Conservation (phyloP, 441 rosid genomes). For the Arabidopsis lyrata region DNA sequence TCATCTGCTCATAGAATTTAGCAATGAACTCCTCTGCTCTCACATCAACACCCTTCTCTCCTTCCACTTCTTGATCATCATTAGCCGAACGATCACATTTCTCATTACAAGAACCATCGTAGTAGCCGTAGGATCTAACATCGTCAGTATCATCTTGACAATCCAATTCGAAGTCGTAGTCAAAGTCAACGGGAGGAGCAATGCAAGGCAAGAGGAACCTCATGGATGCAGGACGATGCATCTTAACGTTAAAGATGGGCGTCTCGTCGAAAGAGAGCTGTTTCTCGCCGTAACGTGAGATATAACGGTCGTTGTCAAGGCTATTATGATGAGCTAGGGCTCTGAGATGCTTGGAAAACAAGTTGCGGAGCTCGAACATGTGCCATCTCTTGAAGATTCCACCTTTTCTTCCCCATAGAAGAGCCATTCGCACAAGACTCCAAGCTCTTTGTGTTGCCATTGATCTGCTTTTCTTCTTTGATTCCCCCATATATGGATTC, state of each 20-base stretch:
- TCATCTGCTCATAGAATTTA: constrained; percentile 71
- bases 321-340: constrained; percentile 45
- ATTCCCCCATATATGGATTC: constrained; percentile 27
- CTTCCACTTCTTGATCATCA: constrained; percentile 51
- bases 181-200: constrained; percentile 61
- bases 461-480: constrained; percentile 48
- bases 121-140: constrained; percentile 32
- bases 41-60: constrained; percentile 71
- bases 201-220: constrained; percentile 81
- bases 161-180: constrained; percentile 53
- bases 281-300: constrained; percentile 58
- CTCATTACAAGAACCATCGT: constrained; percentile 37
- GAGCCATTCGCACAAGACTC: constrained; percentile 65
- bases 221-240: constrained; percentile 79
- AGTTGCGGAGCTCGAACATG: constrained; percentile 57
- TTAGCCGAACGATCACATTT: constrained; percentile 21
- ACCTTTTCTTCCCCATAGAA: constrained; percentile 82
- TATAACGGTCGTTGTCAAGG: constrained; percentile 27
- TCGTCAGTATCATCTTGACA: constrained; percentile 26
- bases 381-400: constrained; percentile 63
- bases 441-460: constrained; percentile 52
- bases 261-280: constrained; percentile 89
- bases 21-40: constrained; percentile 91
- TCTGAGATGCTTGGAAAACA: constrained; percentile 66
- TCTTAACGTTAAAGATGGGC: constrained; percentile 61